Evolutionary conservation across 1,284 basidiomycete species (phyloP), one percentile per base, ranked within the genome.

Genomic region (Ustilago bromivora): DNA sequence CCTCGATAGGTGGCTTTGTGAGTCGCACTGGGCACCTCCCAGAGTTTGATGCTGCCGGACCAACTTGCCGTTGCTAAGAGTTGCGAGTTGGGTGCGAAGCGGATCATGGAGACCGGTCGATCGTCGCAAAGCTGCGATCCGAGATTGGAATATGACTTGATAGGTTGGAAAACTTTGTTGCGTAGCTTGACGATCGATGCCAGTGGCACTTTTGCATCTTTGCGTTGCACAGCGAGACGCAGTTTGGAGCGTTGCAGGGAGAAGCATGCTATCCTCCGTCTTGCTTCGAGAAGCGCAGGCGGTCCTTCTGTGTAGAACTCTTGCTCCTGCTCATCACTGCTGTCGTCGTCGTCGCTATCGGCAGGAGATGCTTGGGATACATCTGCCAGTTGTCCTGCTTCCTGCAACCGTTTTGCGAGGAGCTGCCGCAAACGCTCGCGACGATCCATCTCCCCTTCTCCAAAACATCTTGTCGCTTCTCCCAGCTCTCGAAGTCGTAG

Each of bases 41-140:
- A 99, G 12, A 99, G 84, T 87, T 96, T 98, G 36, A 96, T 91
- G 49, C 91, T 91, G 31, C 97, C 97, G 12, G 95, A 94, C 97
- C 97, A 99, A 79, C 94, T 94, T 4, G 92, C 95, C 0, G 96
- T 97, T 1, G 95, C 93, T 34, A 99, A 89, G 53, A 94, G 89
- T 83, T 93, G 87, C 78, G 92, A 93, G 85, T 98, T 93, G 5
- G 97, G 97, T 1, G 96, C 92, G 86, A 99, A 99, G 31, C 97
- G 92, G 35, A 98, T 94, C 87, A 94, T 92, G 1, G 95, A 93
- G 72, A 99, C 91, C 1, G 96, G 95, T 57, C 97, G 90, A 76
- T 97, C 95, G 84, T 98, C 97, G 58, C 95, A 96, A 79, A 98
- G 95, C 89, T 99, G 97, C 0, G 96, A 98, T 32, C 97, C 97